A percentile compares a stretch with the other conserved stretches of the same genome.
Conservation (phyloP, 495 filamentous ascomycete genomes). For the Apodospora peruviana region DNA sequence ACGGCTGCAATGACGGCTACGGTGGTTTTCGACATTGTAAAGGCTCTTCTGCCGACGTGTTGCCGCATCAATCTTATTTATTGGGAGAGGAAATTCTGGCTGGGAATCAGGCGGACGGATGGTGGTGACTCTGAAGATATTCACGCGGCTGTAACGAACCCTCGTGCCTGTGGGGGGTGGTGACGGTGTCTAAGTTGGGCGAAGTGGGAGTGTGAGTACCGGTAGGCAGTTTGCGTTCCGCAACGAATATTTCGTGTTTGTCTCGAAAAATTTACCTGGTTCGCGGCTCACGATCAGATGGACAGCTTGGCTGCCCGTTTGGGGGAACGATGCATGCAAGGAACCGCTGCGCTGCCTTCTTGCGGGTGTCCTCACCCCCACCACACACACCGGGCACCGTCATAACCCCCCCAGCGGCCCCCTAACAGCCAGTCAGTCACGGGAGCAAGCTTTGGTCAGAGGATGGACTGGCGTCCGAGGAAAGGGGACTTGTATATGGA, state of each 20-base stretch:
- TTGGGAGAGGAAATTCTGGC: neutral
- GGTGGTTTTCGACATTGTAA: conserved; percentile 78
- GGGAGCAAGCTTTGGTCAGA: too few relatives aligned
- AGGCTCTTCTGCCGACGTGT: neutral
- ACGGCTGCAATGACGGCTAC: conserved; percentile 82
- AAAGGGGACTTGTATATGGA: too few relatives aligned
- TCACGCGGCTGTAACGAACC: neutral
- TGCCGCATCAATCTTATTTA: neutral
- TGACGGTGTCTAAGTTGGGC: neutral
- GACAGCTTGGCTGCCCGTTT: too few relatives aligned
- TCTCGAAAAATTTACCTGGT: neutral
- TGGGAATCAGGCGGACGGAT: neutral
- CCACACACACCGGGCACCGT: neutral
- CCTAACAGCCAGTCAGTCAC: too few relatives aligned
- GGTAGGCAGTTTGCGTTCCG: too few relatives aligned
- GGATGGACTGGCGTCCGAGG: too few relatives aligned
- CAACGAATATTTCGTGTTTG: neutral
- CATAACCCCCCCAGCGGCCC: neutral
- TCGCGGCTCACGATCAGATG: too few relatives aligned
- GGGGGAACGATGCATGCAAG: neutral
- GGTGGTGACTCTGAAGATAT: neutral
- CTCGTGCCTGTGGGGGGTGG: neutral
- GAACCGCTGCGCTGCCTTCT: neutral
- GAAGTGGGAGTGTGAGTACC: neutral
- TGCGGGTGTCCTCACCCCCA: neutral